Evolutionary conservation across 106 monocot species (phyloP), one percentile per base, ranked within the genome.

Genomic region (Amphibolis antarctica): DNA sequence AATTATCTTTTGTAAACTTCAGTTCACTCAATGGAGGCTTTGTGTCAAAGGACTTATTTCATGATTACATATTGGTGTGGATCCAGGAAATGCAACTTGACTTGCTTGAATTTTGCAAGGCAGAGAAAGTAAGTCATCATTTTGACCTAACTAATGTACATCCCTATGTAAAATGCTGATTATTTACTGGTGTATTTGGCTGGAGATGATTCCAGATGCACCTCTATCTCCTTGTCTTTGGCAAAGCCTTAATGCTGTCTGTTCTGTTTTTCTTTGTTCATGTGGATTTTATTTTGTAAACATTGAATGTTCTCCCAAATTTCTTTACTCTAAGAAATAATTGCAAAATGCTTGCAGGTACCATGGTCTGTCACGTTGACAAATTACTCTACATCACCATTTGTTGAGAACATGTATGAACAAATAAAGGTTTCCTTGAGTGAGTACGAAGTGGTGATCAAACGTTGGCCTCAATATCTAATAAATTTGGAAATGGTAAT

Each of bases 401-500:
- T 86, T 80, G 90, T 84, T 57, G 96, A 98, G 65, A 77, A 74
- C 18, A 78, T 90, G 78, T 98, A 90, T 57, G 84, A 85, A 25
- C 78, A 87, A 52, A 82, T 98, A 63, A 90, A 65, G 70, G 80
- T 75, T 54, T 60, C 68, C 53, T 69, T 98, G 66, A 78, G 70
- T 54, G 86, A 84, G 66, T 86, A 86, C 28, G 84, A 85, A 54
- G 78, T 79, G 27, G 80, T 98, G 13, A 80, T 98, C 65, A 90
- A 80, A 23, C 75, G 90, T 71, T 98, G 96, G 96, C 96, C 96
- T 46, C 78, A 84, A n/a, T 98, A 98, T 69, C 69, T 90, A 54
- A 20, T 85, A 26, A 74, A 65, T 68, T 65, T 98, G 63, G 96
- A 98, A 71, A 82, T 17, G 70, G 96, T 98, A 75, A 84, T 30